Evolutionary conservation across 148 eudicot species (phyloP), one percentile per base, ranked within the genome.

Genomic region (Rhododendron molle): DNA sequence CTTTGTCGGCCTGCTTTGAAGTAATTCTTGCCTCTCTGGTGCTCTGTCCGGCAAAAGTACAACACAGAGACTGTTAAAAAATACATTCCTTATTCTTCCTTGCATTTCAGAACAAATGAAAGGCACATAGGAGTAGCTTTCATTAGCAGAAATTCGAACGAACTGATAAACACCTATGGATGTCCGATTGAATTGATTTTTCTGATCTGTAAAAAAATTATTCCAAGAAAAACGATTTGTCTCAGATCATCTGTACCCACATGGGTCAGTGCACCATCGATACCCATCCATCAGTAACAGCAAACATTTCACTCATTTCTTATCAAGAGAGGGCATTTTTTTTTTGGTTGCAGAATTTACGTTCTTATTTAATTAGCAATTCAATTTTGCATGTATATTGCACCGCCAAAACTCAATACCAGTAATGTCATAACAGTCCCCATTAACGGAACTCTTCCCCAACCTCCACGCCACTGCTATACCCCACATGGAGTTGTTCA

Each of bases 401-500:
- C 34, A 67, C 34, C 73, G 21, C 76, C 38, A 71, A 32, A 71
- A 65, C 32, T n/a, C 28, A 23, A 62, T n/a, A 23, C 23, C 32
- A 26, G 26, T 65, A 65, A 65, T 65, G 72, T 32, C 72, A n/a
- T 7, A 65, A n/a, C 32, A 13, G 40, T 14, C 0, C 16, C 38
- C 20, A 71, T 71, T 30, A 32, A 71, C 5, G 20, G 76, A 30
- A 71, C 40, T 71, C 76, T 32, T 11, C 38, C 76, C 38, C 76
- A 13, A 30, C 9, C 76, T 16, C 76, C 16, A 71, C 20, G 9
- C 38, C 18, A 13, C 7, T 30, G 40, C 76, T 71, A 30, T 71
- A 40, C 34, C 18, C 34, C 76, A 30, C 40, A 86, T 28, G 80
- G 54, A 46, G 71, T 81, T 72, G 80, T 69, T 81, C 52, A 81